Conservation (phyloP, 495 filamentous ascomycete genomes). For the Usnea hakonensis region DNA sequence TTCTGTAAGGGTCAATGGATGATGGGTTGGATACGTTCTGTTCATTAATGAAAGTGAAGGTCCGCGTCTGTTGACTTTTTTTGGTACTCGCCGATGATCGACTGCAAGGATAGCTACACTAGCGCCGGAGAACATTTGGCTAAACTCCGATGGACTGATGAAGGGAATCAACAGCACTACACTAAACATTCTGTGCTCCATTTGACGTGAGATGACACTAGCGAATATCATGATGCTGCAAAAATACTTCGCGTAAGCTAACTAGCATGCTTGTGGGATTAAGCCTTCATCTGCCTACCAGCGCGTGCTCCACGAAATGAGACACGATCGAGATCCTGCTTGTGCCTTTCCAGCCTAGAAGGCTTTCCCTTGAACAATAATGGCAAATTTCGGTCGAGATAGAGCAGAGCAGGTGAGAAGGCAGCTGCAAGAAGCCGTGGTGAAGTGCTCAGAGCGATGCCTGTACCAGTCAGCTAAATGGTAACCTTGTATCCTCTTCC, state of each 20-base stretch:
- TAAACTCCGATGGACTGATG: neutral
- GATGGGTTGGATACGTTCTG: no score
- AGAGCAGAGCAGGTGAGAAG: slow-evolving; percentile 43
- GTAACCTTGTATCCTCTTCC: slow-evolving; percentile 39
- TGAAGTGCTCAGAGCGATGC: slow-evolving; percentile 90
- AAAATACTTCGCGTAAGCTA: neutral
- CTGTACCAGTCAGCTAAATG: slow-evolving; percentile 97
- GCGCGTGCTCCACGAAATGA: neutral
- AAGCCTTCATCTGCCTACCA: neutral
- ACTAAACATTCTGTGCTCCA: no score
- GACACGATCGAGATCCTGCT: neutral
- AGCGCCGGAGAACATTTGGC: neutral
- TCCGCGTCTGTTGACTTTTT: neutral
- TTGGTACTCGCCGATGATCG: neutral
- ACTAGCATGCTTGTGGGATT: neutral
- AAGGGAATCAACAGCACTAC: no score
- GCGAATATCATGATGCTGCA: neutral
- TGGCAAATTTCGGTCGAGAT: slow-evolving; percentile 26
- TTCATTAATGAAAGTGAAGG: no score
- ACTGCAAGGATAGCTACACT: neutral
- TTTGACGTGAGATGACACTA: neutral
- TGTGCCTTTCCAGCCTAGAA: neutral
- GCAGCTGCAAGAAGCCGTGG: slow-evolving; percentile 70
- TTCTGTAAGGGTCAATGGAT: neutral
- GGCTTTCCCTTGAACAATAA: neutral